Evolutionary conservation across 306 rosid genomes (phyloP).

Genomic region (Erythrophleum fordii): DNA sequence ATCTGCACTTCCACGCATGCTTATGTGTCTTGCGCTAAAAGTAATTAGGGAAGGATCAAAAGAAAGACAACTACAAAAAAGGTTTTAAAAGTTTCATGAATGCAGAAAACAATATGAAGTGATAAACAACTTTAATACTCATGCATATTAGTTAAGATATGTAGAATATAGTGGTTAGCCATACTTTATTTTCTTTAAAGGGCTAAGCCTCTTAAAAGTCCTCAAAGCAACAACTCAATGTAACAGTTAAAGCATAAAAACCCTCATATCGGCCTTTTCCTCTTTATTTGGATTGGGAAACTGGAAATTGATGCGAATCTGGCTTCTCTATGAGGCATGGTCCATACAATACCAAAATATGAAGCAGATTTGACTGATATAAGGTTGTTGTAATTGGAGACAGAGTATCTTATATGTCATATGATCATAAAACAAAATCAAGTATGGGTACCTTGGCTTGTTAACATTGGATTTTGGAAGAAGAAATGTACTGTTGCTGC

Average conservation of each 20-base stretch:
- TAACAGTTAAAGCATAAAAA: slow-evolving; percentile 45
- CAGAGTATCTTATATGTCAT: not conserved
- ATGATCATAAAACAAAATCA: not conserved
- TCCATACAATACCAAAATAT: not conserved
- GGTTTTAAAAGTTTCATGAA: slow-evolving; percentile 16
- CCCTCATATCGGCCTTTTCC: slow-evolving; percentile 7
- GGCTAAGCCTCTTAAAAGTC: not conserved
- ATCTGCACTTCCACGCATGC: slow-evolving; percentile 24
- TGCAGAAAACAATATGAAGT: slow-evolving; percentile 20
- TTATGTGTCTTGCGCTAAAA: not conserved
- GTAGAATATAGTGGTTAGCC: slow-evolving; percentile 46
- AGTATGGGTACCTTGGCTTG: too few species aligned
- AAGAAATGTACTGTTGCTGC: not conserved
- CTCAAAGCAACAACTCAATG: slow-evolving; percentile 40
- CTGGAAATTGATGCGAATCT: slow-evolving; percentile 10
- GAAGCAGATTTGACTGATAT: not conserved
- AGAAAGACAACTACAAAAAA: slow-evolving; percentile 43
- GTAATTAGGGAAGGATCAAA: slow-evolving; percentile 40
- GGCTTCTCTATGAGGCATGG: not conserved
- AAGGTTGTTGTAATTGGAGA: not conserved
- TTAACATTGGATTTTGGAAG: too few species aligned
- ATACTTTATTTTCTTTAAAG: slow-evolving; percentile 34
- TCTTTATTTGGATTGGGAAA: slow-evolving; percentile 2
- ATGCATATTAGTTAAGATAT: slow-evolving; percentile 1
- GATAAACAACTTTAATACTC: slow-evolving; percentile 30